These are phyloP conservation scores for Irpex rosettiformis DNA, from an alignment of 1,284 basidiomycete genomes.

Conservation along the genomic window DNA sequence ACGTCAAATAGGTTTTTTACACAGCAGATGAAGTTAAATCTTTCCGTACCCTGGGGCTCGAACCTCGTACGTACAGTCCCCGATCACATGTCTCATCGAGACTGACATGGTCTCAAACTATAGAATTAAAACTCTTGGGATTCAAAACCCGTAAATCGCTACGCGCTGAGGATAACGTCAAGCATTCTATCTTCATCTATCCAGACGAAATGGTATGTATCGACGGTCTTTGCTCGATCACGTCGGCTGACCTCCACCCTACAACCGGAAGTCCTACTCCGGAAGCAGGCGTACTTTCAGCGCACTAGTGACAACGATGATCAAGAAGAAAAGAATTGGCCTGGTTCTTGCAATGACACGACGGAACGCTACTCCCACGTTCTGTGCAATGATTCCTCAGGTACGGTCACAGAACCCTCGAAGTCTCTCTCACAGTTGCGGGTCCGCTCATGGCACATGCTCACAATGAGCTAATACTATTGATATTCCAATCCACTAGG, in stretches of 20 bases:
- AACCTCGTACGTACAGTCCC: constrained; percentile 54
- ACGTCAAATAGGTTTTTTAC: constrained; percentile 54
- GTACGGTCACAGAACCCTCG: constrained; percentile 33
- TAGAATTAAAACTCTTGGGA: constrained; percentile 82
- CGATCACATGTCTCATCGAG: constrained; percentile 1
- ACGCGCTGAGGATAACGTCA: constrained; percentile 84
- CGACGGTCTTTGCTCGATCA: neutral
- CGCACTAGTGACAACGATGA: constrained; percentile 82
- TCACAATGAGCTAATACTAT: constrained; percentile 2
- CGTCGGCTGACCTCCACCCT: constrained; percentile 2
- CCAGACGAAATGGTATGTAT: constrained; percentile 78
- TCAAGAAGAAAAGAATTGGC: constrained; percentile 81
- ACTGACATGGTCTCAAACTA: constrained; percentile 12
- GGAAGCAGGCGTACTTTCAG: constrained; percentile 92
- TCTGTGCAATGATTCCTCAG: constrained; percentile 89
- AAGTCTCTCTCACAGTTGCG: neutral
- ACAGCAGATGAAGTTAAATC: constrained; percentile 79
- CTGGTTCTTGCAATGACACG: constrained; percentile 73
- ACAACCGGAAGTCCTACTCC: constrained; percentile 58
- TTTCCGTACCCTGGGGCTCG: constrained; percentile 76
- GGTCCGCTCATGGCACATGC: neutral
- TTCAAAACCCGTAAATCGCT: constrained; percentile 81
- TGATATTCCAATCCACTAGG: constrained; percentile 36
- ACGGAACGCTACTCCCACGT: constrained; percentile 72
- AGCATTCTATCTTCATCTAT: constrained; percentile 89